Conservation (phyloP, 2,329 filamentous ascomycete genomes). For the Gaeumannomyces sp. region DNA sequence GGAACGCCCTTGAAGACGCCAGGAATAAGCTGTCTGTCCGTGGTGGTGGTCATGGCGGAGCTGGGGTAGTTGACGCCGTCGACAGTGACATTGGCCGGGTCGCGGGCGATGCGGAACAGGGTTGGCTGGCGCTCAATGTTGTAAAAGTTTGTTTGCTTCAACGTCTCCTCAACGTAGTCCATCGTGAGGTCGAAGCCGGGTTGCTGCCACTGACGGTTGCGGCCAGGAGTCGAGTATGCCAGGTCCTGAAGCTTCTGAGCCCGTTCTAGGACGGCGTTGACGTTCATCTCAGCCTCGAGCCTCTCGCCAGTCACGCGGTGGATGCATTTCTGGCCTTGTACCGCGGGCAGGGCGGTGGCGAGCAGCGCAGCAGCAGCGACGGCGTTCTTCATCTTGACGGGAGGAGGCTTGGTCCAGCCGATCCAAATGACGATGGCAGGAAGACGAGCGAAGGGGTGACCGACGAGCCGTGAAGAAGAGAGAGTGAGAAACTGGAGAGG, state of each 20-base stretch:
- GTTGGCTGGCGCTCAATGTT: conserved; percentile 8
- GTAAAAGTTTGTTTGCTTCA: conserved; percentile 7
- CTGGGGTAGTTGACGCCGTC: conserved; percentile 22
- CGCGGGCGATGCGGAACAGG: conserved; percentile 1
- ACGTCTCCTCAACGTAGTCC: conserved; percentile 9
- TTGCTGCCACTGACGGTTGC: conserved; percentile 8
- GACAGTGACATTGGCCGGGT: conserved; percentile 20
- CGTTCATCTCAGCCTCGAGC: conserved; percentile 7
- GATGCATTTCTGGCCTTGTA: conserved; percentile 8
- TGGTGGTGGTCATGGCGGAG: conserved; percentile 41
- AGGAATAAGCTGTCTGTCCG: conserved; percentile 35
- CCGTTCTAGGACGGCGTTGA: neutral
- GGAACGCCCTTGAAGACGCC: conserved; percentile 16
- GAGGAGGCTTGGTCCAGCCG: neutral
- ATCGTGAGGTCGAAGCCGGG: conserved; percentile 9
- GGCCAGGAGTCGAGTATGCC: conserved; percentile 9
- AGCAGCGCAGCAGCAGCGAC: conserved; percentile 6
- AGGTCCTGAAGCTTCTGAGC: conserved; percentile 7
- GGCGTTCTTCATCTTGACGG: conserved; percentile 5
- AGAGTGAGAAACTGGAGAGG: too few relatives aligned
- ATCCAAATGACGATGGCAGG: too few relatives aligned
- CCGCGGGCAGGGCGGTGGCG: neutral
- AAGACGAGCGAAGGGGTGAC: too few relatives aligned
- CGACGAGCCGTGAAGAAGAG: too few relatives aligned
- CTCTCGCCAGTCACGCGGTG: conserved; percentile 6